Evolutionary conservation across 2,329 filamentous ascomycete genomes (phyloP), one percentile per base, ranked within the genome.

Genomic region (Exophiala aquamarina): DNA sequence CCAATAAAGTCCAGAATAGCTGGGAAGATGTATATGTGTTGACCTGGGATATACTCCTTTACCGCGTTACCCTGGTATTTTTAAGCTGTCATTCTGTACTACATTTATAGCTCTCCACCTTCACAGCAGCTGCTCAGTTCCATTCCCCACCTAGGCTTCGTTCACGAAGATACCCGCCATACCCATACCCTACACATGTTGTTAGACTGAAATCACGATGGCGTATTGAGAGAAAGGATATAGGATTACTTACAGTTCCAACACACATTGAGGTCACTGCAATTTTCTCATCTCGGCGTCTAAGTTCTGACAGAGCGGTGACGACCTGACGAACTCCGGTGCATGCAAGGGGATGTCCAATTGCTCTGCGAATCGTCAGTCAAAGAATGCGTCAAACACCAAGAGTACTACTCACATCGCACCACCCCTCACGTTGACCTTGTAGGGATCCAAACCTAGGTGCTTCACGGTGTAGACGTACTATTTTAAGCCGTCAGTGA

Each of bases 231-330:
- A 20, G 19, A 37, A 41, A 17, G 41, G 19, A 32, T 69, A n/a
- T n/a, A n/a, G n/a, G n/a, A n/a, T n/a, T n/a, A n/a, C n/a, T n/a
- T n/a, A n/a, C 91, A 1, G 90, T 96, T 50, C 91, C 92, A 32
- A 96, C 74, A 69, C 91, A 96, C 92, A 96, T 96, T 64, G 85
- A 90, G 14, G 89, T 95, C 35, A 94, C 82, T 26, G 90, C 90
- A 48, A 96, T 70, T 74, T 85, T 84, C 76, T 92, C 78, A 44
- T 84, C 82, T 46, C 80, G 89, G 66, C 91, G 78, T 75, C 81
- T 85, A 57, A 95, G 71, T 78, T 95, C 91, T 55, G 89, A 91
- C 50, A 96, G 73, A 59, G 95, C 74, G 23, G 91, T 96, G 58
- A 87, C 89, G 29, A 95, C 88, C 73, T 96, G 91, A 61, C 91